Base-by-base conservation (phyloP, 2,329 filamentous ascomycete species). In the Fusarium hostae region DNA sequence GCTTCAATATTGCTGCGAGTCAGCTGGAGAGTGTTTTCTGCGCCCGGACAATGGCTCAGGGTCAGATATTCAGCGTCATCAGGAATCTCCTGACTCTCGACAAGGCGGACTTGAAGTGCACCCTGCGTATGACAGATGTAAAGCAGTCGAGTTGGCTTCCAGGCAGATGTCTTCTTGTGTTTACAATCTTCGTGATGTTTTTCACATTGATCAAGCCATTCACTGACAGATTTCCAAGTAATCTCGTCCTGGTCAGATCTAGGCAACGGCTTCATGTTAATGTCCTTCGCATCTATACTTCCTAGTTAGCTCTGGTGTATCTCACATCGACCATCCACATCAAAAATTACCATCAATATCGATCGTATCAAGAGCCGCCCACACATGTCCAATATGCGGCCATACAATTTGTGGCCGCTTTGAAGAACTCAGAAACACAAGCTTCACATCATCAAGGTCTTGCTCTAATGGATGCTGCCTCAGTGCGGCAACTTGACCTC, bases 131-230 rank as follows among this genome's bases (percentile, higher is more conserved):
- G 24, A 15, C 30, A 37, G 5, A 69, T 12, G 15, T 37, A 16
- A 4, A 69, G 34, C 4, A 69, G 43, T 9, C 54, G 45, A 3
- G 63, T 40, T 8, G 66, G 63, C 30, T 48, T 66, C 66, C 63
- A 66, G 2, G 32, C 6, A 26, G 35, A 10, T 22, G 51, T n/a
- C 5, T 40, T 47, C 3, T 24, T 4, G 15, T 22, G 6, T 28
- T 44, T 45, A 18, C 66, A 69, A 6, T 55, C 28, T 18, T 9
- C 3, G 5, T 69, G 66, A 5, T 47, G 9, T 16, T 40, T 44
- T 1, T 37, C 12, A 9, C 66, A 69, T 4, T 43, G 30, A 41
- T 16, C 44, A 24, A 69, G 52, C 66, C 66, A 69, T 22, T 28
- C 34, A 22, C 43, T 43, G 35, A 66, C 28, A 1, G 7, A 15